Evolutionary conservation across 2,329 filamentous ascomycete species (phyloP).

Genomic region (Alternaria burnsii): DNA sequence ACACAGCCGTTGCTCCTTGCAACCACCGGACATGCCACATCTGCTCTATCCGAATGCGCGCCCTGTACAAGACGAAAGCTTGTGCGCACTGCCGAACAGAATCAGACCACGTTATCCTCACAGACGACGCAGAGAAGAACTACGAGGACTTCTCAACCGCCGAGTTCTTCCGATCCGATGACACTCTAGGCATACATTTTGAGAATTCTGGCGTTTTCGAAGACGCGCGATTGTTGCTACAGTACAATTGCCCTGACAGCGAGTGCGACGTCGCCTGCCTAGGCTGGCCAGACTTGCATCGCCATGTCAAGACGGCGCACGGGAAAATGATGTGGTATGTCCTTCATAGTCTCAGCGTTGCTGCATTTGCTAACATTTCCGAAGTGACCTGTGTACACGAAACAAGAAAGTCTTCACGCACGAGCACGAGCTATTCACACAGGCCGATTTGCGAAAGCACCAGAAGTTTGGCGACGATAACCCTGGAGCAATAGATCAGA

Average conservation of each 20-base stretch:
- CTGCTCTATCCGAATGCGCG: slow-evolving; percentile 87
- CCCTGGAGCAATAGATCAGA: slow-evolving; percentile 89
- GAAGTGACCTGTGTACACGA: slow-evolving; percentile 81
- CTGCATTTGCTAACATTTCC: slow-evolving; percentile 12
- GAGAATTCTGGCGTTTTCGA: slow-evolving; percentile 88
- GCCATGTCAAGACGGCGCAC: slow-evolving; percentile 83
- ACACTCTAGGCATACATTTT: slow-evolving; percentile 90
- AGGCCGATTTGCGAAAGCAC: slow-evolving; percentile 81
- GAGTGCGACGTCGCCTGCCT: slow-evolving; percentile 86
- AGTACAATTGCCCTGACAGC: slow-evolving; percentile 92
- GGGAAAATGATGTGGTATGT: slow-evolving; percentile 82
- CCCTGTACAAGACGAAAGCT: slow-evolving; percentile 93
- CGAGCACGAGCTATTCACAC: slow-evolving; percentile 91
- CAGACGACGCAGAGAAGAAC: slow-evolving; percentile 80
- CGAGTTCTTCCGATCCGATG: slow-evolving; percentile 81
- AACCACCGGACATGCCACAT: slow-evolving; percentile 98
- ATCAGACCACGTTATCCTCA: slow-evolving; percentile 89
- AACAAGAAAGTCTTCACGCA: slow-evolving; percentile 99
- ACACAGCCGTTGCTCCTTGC: slow-evolving; percentile 89
- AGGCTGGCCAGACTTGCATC: slow-evolving; percentile 79
- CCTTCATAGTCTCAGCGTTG: background rate
- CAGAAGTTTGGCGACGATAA: slow-evolving; percentile 91
- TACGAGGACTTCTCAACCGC: slow-evolving; percentile 81
- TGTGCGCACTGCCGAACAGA: slow-evolving; percentile 92
- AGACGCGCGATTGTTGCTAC: slow-evolving; percentile 84